A percentile compares a stretch with the other conserved stretches of the same genome.
These are phyloP conservation scores for Nemania bipapillata DNA, from an alignment of 2,329 filamentous ascomycete genomes.

Conservation along the genomic window DNA sequence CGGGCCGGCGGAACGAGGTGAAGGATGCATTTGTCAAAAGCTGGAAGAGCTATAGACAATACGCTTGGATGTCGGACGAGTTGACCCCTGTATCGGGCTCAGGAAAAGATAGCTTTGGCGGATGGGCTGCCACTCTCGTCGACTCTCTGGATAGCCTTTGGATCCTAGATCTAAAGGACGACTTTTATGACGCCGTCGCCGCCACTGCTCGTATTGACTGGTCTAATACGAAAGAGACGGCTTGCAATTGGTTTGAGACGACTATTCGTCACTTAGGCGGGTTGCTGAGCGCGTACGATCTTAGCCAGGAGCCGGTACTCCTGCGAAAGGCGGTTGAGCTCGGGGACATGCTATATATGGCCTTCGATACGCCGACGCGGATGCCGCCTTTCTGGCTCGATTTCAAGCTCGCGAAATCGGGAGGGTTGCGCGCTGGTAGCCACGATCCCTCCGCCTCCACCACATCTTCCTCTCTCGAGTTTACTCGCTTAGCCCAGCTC, in stretches of 20 bases:
- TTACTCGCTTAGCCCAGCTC: slow-evolving; percentile 77
- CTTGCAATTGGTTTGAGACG: slow-evolving; percentile 58
- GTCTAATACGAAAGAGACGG: slow-evolving; percentile 50
- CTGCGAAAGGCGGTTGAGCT: slow-evolving; percentile 58
- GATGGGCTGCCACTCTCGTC: slow-evolving; percentile 64
- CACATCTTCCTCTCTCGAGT: slow-evolving; percentile 76
- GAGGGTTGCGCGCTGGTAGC: slow-evolving; percentile 48
- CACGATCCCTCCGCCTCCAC: slow-evolving; percentile 58
- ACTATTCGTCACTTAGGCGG: slow-evolving; percentile 59
- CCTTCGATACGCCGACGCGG: slow-evolving; percentile 59
- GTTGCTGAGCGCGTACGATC: slow-evolving; percentile 55
- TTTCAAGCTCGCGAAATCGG: slow-evolving; percentile 55
- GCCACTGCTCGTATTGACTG: slow-evolving; percentile 61
- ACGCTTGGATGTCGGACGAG: slow-evolving; percentile 62
- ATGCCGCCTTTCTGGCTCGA: slow-evolving; percentile 61
- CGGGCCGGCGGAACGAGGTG: slow-evolving; percentile 51
- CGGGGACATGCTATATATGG: slow-evolving; percentile 59
- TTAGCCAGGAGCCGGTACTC: slow-evolving; percentile 54
- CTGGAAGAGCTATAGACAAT: slow-evolving; percentile 59
- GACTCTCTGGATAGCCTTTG: slow-evolving; percentile 63
- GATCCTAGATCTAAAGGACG: slow-evolving; percentile 62
- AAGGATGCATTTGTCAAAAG: slow-evolving; percentile 52
- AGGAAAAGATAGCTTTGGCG: slow-evolving; percentile 58
- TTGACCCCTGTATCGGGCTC: slow-evolving; percentile 58
- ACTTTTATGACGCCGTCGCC: slow-evolving; percentile 60